Base-by-base conservation (phyloP, 129 eudicot genomes). In the Pulicaria dysenterica region DNA sequence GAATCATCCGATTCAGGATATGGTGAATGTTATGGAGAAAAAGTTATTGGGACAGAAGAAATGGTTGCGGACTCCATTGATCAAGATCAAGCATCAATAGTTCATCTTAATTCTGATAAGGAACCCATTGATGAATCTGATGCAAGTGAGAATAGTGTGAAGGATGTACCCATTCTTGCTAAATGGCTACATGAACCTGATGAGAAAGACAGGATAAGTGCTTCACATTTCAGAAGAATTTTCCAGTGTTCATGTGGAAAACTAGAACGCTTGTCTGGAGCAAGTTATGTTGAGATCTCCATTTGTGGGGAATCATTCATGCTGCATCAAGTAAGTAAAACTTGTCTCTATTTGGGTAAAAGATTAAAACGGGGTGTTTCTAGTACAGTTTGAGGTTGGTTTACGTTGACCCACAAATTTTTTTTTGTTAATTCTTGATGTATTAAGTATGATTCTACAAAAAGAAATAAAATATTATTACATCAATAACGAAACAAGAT, bases 281-380 rank as follows among this genome's bases (percentile, higher is more conserved):
- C 71, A 73, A 77, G 71, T 34, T 93, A 67, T 73, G 80, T 93
- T 12, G 98, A 93, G 76, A 69, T 93, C 50, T 82, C 96, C 38
- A 89, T 93, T 19, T 87, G 85, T 79, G 98, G 98, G 44, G 96
- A 93, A 73, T 93, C 98, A 40, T 93, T 93, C 84, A 93, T 93
- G 98, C 81, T 93, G 81, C 96, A 93, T 86, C 98, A 93, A 83
- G 98, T 92, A 83, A 83, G 84, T 73, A 50, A 24, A 69, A 7
- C 64, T 68, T 68, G 13, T 74, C 38, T 73, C 37, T 51, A 8
- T 40, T 40, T 55, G 49, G 12, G 59, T 67, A 11, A 67, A 17
- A 1, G 36, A 44, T 48, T 14, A 34, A 67, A 47, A 67, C 13
- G 66, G 37, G 31, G 31, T 24, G 31, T 24, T 24, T 24, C 31